phyloP scores from a whole-genome alignment of 495 filamentous ascomycete species.

The Rhypophila decipiens region DNA sequence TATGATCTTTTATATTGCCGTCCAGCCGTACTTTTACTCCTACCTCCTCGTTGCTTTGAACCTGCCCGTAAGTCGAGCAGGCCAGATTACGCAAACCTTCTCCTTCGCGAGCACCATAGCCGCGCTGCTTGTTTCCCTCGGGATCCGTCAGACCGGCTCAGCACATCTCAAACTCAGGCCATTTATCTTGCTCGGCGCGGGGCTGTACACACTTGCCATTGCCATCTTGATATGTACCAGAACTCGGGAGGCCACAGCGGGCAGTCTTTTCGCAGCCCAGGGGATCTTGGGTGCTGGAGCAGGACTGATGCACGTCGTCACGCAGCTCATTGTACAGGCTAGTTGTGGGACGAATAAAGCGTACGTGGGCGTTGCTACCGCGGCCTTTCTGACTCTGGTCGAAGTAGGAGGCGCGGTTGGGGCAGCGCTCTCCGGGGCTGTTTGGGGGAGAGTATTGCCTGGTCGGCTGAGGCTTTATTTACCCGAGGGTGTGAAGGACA shows the following conservation, averaged over 20 bases:
- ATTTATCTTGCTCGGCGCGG: slow-evolving; percentile 43
- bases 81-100: slow-evolving; percentile 47
- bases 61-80: slow-evolving; percentile 45
- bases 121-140: slow-evolving; percentile 45
- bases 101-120: slow-evolving; percentile 47
- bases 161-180: slow-evolving; percentile 18
- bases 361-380: slow-evolving; percentile 56
- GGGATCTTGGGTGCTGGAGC: slow-evolving; percentile 65
- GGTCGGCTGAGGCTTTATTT: slow-evolving; percentile 43
- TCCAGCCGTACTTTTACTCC: slow-evolving; percentile 53
- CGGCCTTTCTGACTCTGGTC: slow-evolving; percentile 50
- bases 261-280: slow-evolving; percentile 60
- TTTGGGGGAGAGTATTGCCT: slow-evolving; percentile 56
- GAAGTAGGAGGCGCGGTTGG: slow-evolving; percentile 59
- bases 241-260: slow-evolving; percentile 39
- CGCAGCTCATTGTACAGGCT: slow-evolving; percentile 57
- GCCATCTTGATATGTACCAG: slow-evolving; percentile 65
- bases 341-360: slow-evolving; percentile 39
- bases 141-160: slow-evolving; percentile 48
- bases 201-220: slow-evolving; percentile 54
- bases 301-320: slow-evolving; percentile 47
- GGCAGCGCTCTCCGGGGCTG: slow-evolving; percentile 50
- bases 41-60: slow-evolving; percentile 61
- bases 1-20: slow-evolving; percentile 58
- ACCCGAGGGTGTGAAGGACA: slow-evolving; percentile 40